Evolutionary conservation across 805 yeast genomes (phyloP).

Genomic region (Barnettozyma wickerhamii): DNA sequence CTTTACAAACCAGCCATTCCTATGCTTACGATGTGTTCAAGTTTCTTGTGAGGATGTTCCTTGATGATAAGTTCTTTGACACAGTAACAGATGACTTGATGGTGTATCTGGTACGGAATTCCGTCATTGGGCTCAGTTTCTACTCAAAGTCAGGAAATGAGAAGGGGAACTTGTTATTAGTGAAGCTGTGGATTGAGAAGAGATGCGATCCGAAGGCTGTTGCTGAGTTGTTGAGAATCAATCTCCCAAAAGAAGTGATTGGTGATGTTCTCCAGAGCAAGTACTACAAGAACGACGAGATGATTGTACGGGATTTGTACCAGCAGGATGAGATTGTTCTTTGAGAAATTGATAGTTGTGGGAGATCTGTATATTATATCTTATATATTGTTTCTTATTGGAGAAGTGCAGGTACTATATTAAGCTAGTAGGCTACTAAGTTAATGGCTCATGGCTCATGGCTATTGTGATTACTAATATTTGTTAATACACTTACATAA

Average conservation of each 20-base stretch:
- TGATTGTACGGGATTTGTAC: no score
- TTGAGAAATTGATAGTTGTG: no score
- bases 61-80: slow-evolving; percentile 8
- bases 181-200: slow-evolving; percentile 2
- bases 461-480: no score
- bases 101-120: slow-evolving; percentile 2
- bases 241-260: slow-evolving; percentile 1
- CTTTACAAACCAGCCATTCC: background rate
- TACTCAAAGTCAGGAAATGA: background rate
- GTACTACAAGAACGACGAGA: background rate
- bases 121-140: slow-evolving; percentile 8
- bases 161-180: background rate
- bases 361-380: no score
- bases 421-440: no score
- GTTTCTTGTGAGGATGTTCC: slow-evolving; percentile 1
- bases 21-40: slow-evolving; percentile 3
- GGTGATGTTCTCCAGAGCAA: background rate
- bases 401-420: no score
- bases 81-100: slow-evolving; percentile 8
- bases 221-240: slow-evolving; percentile 1
- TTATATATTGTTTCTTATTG: no score
- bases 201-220: background rate
- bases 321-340: no score
- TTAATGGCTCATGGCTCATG: no score
- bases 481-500: no score